A percentile compares a stretch with the other conserved stretches of the same genome.
phyloP scores from a whole-genome alignment of 441 rosid species.

The Syzygium malaccense region DNA sequence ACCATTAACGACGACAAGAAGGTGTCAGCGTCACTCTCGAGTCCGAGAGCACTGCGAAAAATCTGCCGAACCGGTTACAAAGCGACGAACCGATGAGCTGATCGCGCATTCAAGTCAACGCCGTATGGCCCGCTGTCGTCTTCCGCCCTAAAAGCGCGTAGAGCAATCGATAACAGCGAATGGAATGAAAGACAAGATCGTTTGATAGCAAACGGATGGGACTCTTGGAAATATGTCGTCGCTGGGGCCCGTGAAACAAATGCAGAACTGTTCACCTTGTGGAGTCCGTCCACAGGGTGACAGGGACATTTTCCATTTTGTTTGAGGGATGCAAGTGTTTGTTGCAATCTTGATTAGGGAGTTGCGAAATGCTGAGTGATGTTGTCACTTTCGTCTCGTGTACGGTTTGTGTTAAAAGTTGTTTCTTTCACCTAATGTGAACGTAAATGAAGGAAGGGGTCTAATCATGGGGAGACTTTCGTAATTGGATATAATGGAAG shows the following conservation, averaged over 20 bases:
- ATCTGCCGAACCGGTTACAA: neutral
- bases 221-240: neutral
- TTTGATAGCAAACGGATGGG: neutral
- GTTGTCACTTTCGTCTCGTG: neutral
- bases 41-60: neutral
- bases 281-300: neutral
- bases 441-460: neutral
- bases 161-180: neutral
- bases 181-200: neutral
- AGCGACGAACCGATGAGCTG: neutral
- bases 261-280: neutral
- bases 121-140: neutral
- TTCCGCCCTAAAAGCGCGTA: neutral
- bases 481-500: neutral
- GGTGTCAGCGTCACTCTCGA: neutral
- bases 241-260: neutral
- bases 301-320: neutral
- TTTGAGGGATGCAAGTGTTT: neutral
- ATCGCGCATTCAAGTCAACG: neutral
- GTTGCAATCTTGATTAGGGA: neutral
- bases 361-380: neutral
- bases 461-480: neutral
- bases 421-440: neutral
- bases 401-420: neutral
- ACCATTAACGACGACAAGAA: neutral